Base-by-base conservation (phyloP, 345 rosid genomes). In the Rhodamnia argentea region DNA sequence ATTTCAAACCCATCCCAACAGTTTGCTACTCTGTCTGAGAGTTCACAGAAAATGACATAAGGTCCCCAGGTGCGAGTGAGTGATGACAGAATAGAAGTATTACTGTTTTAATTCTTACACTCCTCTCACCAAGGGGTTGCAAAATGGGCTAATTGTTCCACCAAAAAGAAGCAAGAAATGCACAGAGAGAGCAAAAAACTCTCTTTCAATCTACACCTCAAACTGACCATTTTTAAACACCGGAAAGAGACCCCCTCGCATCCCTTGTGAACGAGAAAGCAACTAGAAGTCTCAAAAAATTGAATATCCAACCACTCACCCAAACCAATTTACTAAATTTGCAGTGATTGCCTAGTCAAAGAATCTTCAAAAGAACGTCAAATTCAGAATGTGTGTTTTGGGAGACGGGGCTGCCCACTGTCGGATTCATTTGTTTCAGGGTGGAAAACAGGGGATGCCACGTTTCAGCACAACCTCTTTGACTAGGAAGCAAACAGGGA, bases 41-140 rank as follows among this genome's bases (percentile, higher is more conserved):
- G 93, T 92, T 88, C 92, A 87, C 52, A 86, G 99, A 96, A 91
- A 93, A 91, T 87, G 94, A 92, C 95, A 52, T 14, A 44, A 85
- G 86, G 83, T 32, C 86, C 76, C 81, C 47, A 37, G 26, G 47
- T 18, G 26, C 40, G 47, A 37, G 47, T 10, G 24, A 70, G 78
- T 70, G 78, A 70, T 70, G 78, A 18, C 44, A 70, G 76, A 70
- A 70, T 10, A 18, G 47, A 70, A 70, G 47, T 20, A 70, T 70
- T 88, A 47, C 82, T 85, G 76, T 74, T 86, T 84, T 51, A 52
- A 85, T 91, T 60, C 85, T 5, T 42, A 37, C 37, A 18, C 32
- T 24, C 26, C 81, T 20, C 81, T 37, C 47, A 2, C 81, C 81
- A 70, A 18, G 26, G 24, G 81, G 26, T 37, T 85, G 85, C 70